Percentiles rank a stretch among this genome's conserved stretches.
Evolutionary conservation across 2,329 filamentous ascomycete species (phyloP).

Genomic region (Nemania sp.): DNA sequence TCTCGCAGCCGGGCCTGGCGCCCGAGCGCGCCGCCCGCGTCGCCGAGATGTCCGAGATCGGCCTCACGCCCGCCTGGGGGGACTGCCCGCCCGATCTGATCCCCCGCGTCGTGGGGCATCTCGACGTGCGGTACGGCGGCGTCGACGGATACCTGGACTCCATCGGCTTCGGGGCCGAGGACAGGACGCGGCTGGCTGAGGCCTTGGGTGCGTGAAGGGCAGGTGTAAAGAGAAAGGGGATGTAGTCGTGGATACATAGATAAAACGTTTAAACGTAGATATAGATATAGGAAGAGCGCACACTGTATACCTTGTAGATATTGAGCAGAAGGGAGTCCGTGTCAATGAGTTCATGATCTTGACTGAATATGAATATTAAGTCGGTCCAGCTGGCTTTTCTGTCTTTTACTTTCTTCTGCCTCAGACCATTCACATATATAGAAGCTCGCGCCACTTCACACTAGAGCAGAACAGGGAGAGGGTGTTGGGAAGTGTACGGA

Average conservation of each 20-base stretch:
- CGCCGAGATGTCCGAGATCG: slow-evolving; percentile 70
- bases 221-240: not conserved
- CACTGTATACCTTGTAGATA: too few species aligned
- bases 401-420: not conserved
- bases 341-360: too few species aligned
- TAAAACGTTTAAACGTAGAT: too few species aligned
- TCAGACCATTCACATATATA: not conserved
- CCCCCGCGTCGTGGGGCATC: slow-evolving; percentile 57
- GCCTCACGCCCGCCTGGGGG: slow-evolving; percentile 74
- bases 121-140: slow-evolving; percentile 67
- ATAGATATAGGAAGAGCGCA: too few species aligned
- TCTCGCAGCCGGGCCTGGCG: slow-evolving; percentile 64
- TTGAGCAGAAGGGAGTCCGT: too few species aligned
- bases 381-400: too few species aligned
- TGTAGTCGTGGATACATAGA: too few species aligned
- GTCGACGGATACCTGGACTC: slow-evolving; percentile 66
- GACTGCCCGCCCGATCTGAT: slow-evolving; percentile 69
- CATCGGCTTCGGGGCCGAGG: slow-evolving; percentile 60
- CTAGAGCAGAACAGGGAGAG: not conserved
- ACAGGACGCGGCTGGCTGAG: slow-evolving; percentile 49
- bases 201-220: slow-evolving; percentile 46
- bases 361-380: too few species aligned
- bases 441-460: not conserved
- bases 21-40: slow-evolving; percentile 66
- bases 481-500: not conserved